Conservation (phyloP, 805 yeast species). For the Wickerhamomyces ciferrii region DNA sequence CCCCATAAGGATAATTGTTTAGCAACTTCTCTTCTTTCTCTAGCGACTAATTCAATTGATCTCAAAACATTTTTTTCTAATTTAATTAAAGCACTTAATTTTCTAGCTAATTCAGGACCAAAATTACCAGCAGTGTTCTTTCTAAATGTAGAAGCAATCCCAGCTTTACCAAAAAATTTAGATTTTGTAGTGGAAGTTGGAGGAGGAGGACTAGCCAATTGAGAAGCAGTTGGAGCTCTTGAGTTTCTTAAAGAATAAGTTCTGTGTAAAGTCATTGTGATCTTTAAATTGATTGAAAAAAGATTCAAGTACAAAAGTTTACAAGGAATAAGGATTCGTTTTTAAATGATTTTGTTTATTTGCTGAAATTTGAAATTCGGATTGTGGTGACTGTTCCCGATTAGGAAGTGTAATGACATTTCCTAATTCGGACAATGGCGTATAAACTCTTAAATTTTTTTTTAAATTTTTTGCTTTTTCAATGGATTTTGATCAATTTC, state of each 20-base stretch:
- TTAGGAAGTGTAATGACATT: not conserved
- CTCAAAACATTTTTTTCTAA: conserved; percentile 96
- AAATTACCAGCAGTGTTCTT: conserved; percentile 84
- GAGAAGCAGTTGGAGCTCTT: conserved; percentile 81
- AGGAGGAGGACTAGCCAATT: conserved; percentile 75
- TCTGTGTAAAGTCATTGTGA: conserved; percentile 78
- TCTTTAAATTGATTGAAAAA: too few relatives aligned
- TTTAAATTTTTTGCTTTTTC: not conserved
- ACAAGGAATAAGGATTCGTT: too few relatives aligned
- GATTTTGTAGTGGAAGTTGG: conserved; percentile 72
- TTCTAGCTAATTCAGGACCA: conserved; percentile 93
- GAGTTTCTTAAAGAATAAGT: conserved; percentile 75
- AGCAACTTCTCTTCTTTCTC: conserved; percentile 94
- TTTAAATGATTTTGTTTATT: too few relatives aligned
- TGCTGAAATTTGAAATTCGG: not conserved
- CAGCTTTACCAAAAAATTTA: conserved; percentile 71
- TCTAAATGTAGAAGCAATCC: conserved; percentile 66
- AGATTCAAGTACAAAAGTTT: too few relatives aligned
- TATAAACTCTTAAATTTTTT: not conserved
- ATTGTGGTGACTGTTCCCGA: not conserved
- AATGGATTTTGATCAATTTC: not conserved
- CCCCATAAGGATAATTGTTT: conserved; percentile 98
- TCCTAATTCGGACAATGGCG: not conserved
- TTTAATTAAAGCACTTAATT: conserved; percentile 86
- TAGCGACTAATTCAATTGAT: conserved; percentile 86